Evolutionary conservation across 2,329 filamentous ascomycete species (phyloP), one percentile per base, ranked within the genome.

Genomic region (Curvularia sp.): DNA sequence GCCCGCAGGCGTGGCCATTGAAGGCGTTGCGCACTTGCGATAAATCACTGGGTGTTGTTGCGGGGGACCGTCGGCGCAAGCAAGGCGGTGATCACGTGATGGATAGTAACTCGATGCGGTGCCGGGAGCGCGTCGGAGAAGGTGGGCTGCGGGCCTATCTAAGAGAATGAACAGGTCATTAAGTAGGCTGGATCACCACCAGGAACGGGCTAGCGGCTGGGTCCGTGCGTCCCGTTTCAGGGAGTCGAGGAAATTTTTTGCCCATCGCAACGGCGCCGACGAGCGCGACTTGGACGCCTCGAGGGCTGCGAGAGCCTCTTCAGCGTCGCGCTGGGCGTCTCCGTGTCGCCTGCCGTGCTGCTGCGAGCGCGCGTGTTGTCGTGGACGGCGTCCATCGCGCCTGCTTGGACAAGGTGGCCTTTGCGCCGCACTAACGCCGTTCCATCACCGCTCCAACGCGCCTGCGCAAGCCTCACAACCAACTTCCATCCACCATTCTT

Each of bases 61-160:
- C 49, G 24, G 44, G 15, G 35, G 42, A 20, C 42, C 13, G 55
- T 44, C 46, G 35, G 52, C 31, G 57, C 30, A 51, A 58, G 22
- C 28, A 22, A 20, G 44, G 49, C 35, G 42, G 57, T 7, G 39
- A 50, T 71, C 69, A 69, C 69, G 69, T 69, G 68, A 69, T 24
- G 64, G 26, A 55, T 56, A 57, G 66, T 62, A 64, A 65, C 62
- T 63, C 64, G 63, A 63, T 59, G 66, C 60, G 66, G 65, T 67
- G 64, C 63, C 65, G 67, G 66, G 57, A 60, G 68, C 64, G 63
- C 63, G 57, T 70, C 66, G 70, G 65, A 69, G 66, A 63, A 58
- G 62, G 68, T 70, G 70, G 69, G 66, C 69, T 68, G 65, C 65
- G 66, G 65, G 64, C 67, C 63, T 72, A 70, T 71, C 65, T 64